phyloP scores from a whole-genome alignment of 202 grass and related monocot species.

The Musa balbisiana region DNA sequence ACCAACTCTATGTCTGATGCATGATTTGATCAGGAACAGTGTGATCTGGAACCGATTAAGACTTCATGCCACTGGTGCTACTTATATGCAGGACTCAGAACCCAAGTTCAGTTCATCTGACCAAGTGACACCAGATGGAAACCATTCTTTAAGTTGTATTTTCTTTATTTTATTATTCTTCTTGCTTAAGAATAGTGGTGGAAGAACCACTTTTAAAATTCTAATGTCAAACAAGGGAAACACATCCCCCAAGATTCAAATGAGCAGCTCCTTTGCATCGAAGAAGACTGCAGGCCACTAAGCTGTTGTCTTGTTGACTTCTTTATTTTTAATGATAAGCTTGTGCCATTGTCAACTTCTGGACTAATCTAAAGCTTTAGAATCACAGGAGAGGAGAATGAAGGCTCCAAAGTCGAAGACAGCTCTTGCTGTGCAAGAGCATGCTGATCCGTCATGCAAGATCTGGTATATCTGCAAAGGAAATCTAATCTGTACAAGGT shows the following conservation, averaged over 20 bases:
- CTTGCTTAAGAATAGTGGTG: background rate
- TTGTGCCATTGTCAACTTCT: background rate
- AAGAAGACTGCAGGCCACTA: background rate
- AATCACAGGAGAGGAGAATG: slow-evolving; percentile 15
- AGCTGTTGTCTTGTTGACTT: background rate
- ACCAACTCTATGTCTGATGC: too few relatives aligned
- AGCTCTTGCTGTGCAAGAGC: slow-evolving; percentile 47
- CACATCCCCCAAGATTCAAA: background rate
- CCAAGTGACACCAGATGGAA: background rate
- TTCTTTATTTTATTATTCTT: background rate
- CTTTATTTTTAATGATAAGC: background rate
- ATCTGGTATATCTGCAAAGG: slow-evolving; percentile 66
- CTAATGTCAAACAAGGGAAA: slow-evolving; percentile 1
- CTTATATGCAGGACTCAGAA: background rate
- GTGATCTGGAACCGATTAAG: background rate
- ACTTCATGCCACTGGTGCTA: background rate
- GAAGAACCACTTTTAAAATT: background rate
- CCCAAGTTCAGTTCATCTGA: background rate
- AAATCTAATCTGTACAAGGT: slow-evolving; percentile 54
- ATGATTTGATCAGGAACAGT: too few relatives aligned
- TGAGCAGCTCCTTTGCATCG: background rate
- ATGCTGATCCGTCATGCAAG: slow-evolving; percentile 52
- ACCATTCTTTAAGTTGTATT: background rate
- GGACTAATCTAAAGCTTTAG: slow-evolving; percentile 4
- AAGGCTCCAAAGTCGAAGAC: slow-evolving; percentile 55